phyloP scores from a whole-genome alignment of 208 protist genomes.

The Leishmania tropica region DNA sequence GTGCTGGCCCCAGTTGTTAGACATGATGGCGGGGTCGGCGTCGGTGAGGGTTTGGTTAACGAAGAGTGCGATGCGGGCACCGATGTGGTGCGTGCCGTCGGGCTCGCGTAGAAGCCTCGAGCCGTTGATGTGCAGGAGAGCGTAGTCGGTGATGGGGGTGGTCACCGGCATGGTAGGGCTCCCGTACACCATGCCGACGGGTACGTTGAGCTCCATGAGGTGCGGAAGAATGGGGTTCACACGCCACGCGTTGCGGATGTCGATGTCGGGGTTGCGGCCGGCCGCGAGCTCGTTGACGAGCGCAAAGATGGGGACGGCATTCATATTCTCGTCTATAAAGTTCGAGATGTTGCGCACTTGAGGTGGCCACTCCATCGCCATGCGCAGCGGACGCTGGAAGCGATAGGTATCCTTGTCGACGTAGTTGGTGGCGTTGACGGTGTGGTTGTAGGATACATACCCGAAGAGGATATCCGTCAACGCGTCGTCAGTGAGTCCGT shows the following conservation, averaged over 20 bases:
- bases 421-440: conserved; percentile 17
- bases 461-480: not conserved
- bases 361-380: not conserved
- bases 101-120: not conserved
- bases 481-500: not conserved
- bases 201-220: conserved; percentile 10
- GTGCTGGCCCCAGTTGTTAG: conserved; percentile 29
- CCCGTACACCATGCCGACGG: conserved; percentile 2
- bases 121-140: conserved; percentile 8
- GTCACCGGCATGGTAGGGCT: not conserved
- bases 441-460: conserved; percentile 13
- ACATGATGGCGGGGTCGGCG: conserved; percentile 18
- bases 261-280: not conserved
- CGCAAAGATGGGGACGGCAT: not conserved
- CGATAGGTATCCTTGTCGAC: conserved; percentile 4
- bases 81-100: not conserved
- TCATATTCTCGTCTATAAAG: not conserved
- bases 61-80: conserved; percentile 7
- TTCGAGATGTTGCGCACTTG: conserved; percentile 1
- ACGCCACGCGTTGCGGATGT: conserved; percentile 7
- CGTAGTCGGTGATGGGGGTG: conserved; percentile 4
- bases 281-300: not conserved
- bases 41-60: conserved; percentile 7
- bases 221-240: not conserved
- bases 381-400: conserved; percentile 15